A percentile compares a stretch with the other conserved stretches of the same genome.
These are phyloP conservation scores for Curvularia hawaiiensis DNA, from an alignment of 2,329 filamentous ascomycete genomes.

Conservation along the genomic window DNA sequence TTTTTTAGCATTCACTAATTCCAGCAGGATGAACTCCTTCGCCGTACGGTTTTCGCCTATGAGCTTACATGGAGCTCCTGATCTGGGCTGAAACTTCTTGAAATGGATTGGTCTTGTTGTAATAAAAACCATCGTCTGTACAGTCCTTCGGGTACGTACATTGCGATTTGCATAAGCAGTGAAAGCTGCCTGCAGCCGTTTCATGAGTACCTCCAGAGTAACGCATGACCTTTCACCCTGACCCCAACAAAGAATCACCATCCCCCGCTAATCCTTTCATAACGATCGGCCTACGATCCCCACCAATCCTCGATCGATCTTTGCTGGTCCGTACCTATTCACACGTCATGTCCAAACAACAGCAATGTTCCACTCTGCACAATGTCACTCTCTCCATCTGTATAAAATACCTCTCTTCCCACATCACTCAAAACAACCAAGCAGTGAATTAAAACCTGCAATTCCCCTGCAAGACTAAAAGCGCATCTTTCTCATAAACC, in stretches of 20 bases:
- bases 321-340: neutral
- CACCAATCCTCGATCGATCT: neutral
- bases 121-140: no score
- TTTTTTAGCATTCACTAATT: neutral
- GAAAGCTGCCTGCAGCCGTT: neutral
- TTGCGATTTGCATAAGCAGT: neutral
- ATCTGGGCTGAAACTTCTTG: neutral
- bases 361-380: neutral
- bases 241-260: neutral
- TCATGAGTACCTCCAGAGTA: neutral
- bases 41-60: conserved; percentile 83
- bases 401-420: neutral
- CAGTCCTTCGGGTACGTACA: neutral
- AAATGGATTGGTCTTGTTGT: neutral
- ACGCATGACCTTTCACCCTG: neutral
- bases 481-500: no score
- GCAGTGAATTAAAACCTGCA: no score
- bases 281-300: neutral
- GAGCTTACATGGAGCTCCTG: conserved; percentile 65
- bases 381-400: neutral
- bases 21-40: conserved; percentile 71
- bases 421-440: no score
- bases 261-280: neutral
- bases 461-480: no score
- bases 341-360: neutral